A percentile compares a stretch with the other conserved stretches of the same genome.
These are phyloP conservation scores for Blastocystis hominis DNA, from an alignment of 352 stramenopile species.

Conservation along the genomic window DNA sequence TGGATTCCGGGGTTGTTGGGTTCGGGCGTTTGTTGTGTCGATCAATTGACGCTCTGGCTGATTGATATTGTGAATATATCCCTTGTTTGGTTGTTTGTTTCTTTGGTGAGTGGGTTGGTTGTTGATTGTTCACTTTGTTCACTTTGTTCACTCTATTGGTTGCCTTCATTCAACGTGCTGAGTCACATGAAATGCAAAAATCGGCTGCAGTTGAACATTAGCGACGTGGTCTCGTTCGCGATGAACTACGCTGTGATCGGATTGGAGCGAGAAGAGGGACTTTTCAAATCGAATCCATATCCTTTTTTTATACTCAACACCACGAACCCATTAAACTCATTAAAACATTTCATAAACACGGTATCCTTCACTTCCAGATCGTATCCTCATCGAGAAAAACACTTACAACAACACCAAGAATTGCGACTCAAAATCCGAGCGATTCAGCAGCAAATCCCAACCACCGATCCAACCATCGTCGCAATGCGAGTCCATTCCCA, in stretches of 20 bases:
- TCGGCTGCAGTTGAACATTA: neutral
- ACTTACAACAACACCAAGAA: constrained; percentile 5
- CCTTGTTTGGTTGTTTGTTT: neutral
- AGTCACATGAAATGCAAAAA: neutral
- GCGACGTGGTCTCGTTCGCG: neutral
- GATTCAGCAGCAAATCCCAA: neutral
- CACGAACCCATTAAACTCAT: no score
- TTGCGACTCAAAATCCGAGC: neutral
- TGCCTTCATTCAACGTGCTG: neutral
- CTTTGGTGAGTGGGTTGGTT: neutral
- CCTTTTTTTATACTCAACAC: neutral
- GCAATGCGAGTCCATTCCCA: neutral
- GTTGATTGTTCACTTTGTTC: no score
- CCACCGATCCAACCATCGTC: neutral
- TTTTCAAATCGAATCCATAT: neutral
- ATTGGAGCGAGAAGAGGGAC: neutral
- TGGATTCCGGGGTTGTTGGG: neutral
- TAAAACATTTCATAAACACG: no score
- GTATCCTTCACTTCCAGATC: neutral
- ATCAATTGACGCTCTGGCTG: constrained; percentile 24
- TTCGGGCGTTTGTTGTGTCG: neutral
- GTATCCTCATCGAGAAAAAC: neutral
- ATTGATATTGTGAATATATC: constrained; percentile 11
- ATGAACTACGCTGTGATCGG: constrained; percentile 7
- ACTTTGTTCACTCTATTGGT: no score